Conservation (phyloP, 306 rosid species). For the Quercus gilva region DNA sequence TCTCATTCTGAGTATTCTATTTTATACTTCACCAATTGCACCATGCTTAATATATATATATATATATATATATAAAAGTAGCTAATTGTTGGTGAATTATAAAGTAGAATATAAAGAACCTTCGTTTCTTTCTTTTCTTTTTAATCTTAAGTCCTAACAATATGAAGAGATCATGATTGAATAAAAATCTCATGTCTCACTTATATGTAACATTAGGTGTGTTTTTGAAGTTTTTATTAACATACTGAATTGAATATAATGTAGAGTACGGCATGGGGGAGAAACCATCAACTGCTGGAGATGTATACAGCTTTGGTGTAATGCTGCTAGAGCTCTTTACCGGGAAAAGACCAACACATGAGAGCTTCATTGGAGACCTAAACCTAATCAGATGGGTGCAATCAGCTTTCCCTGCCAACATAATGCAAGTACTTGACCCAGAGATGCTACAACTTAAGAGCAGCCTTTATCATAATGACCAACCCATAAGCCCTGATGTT, state of each 20-base stretch:
- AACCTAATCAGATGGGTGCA: conserved; percentile 54
- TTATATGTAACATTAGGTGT: too few relatives aligned
- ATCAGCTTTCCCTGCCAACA: conserved; percentile 37
- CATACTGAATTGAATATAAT: neutral
- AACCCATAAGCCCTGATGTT: conserved; percentile 13
- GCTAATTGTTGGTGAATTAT: too few relatives aligned
- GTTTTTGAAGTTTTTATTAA: neutral
- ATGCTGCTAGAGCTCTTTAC: conserved; percentile 57
- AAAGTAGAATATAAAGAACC: too few relatives aligned
- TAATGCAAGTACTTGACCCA: conserved; percentile 41
- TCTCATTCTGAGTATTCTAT: too few relatives aligned
- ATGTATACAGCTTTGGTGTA: conserved; percentile 73
- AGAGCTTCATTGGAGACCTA: conserved; percentile 43
- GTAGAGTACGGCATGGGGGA: conserved; percentile 73
- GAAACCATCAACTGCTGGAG: conserved; percentile 61
- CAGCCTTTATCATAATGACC: conserved; percentile 3
- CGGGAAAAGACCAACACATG: conserved; percentile 60
- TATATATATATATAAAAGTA: too few relatives aligned
- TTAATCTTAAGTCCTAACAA: too few relatives aligned
- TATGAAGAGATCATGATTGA: too few relatives aligned
- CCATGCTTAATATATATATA: neutral
- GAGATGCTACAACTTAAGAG: conserved; percentile 19
- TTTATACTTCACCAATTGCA: too few relatives aligned
- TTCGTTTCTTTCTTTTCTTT: too few relatives aligned
- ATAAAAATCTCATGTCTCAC: too few relatives aligned